Conservation (phyloP, 257 asterid genomes). For the Solanum rostratum region DNA sequence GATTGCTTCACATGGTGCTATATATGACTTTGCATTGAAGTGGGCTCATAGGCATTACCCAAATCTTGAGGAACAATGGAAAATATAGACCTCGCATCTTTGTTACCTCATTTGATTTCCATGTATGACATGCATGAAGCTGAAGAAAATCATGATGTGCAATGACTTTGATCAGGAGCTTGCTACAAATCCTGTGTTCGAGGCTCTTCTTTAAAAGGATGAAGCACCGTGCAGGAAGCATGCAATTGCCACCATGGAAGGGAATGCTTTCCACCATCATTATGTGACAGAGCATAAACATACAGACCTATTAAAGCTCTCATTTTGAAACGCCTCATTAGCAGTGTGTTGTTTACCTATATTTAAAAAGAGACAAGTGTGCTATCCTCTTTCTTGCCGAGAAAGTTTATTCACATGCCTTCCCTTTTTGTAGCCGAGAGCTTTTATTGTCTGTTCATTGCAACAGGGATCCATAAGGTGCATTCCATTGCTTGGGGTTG, state of each 20-base stretch:
- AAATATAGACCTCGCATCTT: constrained; percentile 46
- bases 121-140: constrained; percentile 72
- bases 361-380: constrained; percentile 67
- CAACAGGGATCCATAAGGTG: constrained; percentile 60
- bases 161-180: constrained; percentile 51
- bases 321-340: constrained; percentile 53
- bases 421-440: constrained; percentile 79
- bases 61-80: constrained; percentile 48
- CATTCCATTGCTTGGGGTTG: constrained; percentile 63
- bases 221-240: constrained; percentile 71
- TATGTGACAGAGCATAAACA: constrained; percentile 67
- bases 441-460: constrained; percentile 83
- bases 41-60: constrained; percentile 73
- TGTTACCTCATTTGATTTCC: constrained; percentile 69
- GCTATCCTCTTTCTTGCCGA: constrained; percentile 54
- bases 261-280: constrained; percentile 22
- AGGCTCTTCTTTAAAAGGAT: constrained; percentile 70
- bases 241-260: constrained; percentile 29
- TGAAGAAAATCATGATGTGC: constrained; percentile 55
- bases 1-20: constrained; percentile 74
- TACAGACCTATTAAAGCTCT: constrained; percentile 70
- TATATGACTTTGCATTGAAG: constrained; percentile 60
- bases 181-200: constrained; percentile 55
- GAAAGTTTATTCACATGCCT: constrained; percentile 67
- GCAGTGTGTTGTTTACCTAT: constrained; percentile 73